Evolutionary conservation across 352 stramenopile species (phyloP).

Genomic region (Pythium rishiriense): DNA sequence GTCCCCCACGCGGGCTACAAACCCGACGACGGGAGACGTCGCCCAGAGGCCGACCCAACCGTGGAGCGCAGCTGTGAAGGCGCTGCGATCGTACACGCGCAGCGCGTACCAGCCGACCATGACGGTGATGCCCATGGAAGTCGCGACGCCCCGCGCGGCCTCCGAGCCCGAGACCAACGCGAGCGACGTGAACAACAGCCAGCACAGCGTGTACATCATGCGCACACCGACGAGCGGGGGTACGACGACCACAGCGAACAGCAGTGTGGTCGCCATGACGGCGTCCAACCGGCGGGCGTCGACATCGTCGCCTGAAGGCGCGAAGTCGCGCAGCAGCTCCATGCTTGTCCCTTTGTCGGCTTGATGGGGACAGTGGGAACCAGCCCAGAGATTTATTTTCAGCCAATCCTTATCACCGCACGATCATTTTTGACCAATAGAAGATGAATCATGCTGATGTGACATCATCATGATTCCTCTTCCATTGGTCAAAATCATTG

Average conservation of each 20-base stretch:
- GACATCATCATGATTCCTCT: too few relatives aligned
- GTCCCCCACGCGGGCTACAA: conserved; percentile 61
- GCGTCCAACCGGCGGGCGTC: conserved; percentile 41
- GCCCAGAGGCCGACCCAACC: conserved; percentile 80
- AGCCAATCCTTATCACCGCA: background rate
- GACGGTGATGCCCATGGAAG: conserved; percentile 81
- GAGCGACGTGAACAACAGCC: conserved; percentile 64
- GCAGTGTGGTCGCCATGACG: conserved; percentile 44
- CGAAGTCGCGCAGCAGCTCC: background rate
- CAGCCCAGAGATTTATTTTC: background rate
- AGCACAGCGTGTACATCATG: conserved; percentile 83
- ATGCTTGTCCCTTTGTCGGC: conserved; percentile 1
- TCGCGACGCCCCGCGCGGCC: conserved; percentile 67
- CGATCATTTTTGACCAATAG: background rate
- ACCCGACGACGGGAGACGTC: conserved; percentile 56
- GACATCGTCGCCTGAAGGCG: conserved; percentile 5
- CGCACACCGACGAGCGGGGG: conserved; percentile 57
- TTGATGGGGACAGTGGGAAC: background rate
- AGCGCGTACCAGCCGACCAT: conserved; percentile 87
- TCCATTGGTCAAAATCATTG: too few relatives aligned
- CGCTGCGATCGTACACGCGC: conserved; percentile 75
- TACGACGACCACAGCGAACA: conserved; percentile 62
- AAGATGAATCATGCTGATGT: too few relatives aligned
- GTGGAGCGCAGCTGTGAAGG: conserved; percentile 72
- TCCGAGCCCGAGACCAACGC: conserved; percentile 55